Percentiles rank a stretch among this genome's conserved stretches.
Conservation (phyloP, 495 filamentous ascomycete genomes). For the Halenospora varia region DNA sequence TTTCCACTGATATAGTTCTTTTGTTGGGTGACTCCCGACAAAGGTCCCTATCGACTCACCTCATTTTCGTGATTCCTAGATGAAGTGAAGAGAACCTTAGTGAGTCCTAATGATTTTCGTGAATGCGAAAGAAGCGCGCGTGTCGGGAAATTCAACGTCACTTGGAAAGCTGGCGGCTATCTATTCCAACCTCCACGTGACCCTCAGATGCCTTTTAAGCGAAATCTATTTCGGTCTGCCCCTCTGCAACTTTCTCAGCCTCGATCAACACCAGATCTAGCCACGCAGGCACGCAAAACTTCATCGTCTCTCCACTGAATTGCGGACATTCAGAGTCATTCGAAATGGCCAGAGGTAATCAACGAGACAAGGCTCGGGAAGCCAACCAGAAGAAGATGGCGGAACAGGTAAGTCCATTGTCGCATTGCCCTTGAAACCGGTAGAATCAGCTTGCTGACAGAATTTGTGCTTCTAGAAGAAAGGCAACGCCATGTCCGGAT, state of each 20-base stretch:
- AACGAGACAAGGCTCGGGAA: constrained; percentile 84
- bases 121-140: no score
- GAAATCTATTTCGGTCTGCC: neutral
- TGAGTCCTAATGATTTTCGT: no score
- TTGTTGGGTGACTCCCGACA: no score
- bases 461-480: constrained; percentile 52
- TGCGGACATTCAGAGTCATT: constrained; percentile 16
- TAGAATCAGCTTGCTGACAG: constrained; percentile 17
- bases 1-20: no score
- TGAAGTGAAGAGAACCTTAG: no score
- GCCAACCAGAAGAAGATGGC: constrained; percentile 68
- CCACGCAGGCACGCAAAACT: constrained; percentile 4
- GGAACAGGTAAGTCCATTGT: constrained; percentile 10
- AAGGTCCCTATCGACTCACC: no score
- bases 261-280: neutral
- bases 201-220: no score
- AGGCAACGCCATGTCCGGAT: constrained; percentile 53
- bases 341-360: constrained; percentile 88
- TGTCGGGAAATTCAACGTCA: no score
- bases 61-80: no score
- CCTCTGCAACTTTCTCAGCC: constrained; percentile 8
- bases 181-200: no score
- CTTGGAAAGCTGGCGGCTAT: no score
- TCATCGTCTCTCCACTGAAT: neutral
- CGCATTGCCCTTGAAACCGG: neutral